Evolutionary conservation across 2,329 filamentous ascomycete genomes (phyloP), one percentile per base, ranked within the genome.

Genomic region (Arthroderma sp.): DNA sequence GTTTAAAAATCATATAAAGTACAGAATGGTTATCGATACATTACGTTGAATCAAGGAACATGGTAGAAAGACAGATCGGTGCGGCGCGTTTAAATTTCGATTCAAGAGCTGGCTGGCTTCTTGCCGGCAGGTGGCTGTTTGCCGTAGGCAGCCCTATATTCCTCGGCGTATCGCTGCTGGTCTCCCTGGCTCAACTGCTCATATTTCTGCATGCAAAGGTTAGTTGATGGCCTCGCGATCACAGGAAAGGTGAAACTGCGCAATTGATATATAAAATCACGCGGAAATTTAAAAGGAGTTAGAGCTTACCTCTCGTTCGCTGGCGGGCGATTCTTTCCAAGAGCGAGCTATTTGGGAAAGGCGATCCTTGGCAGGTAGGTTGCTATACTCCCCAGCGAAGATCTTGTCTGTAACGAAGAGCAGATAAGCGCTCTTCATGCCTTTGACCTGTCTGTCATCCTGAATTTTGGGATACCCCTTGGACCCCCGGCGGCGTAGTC

Each of bases 381-480:
- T 68, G 45, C 76, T 66, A 42, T 80, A 77, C 15, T 70, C 70
- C 38, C 62, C 68, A 1, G 49, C 50, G 4, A 54, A 47, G 43
- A 74, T 66, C 8, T 75, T 72, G 28, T 44, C 52, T 36, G 49
- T 31, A 60, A 36, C 43, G 28, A 74, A 83, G 4, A 54, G 45
- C 1, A 63, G 27, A 49, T 61, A 77, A 0, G 69, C 9, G 3
- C n/a, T 54, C 0, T 5, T 1, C 3, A 68, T 61, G 1, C 48
- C 48, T 57, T 73, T 77, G 40, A 73, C 66, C 9, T 58, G 53
- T 41, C 80, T 71, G 7, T 75, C 68, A 54, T 83, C 80, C 4
- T 61, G 48, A 43, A 82, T 67, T 5, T 42, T 40, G 1, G 34
- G 28, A 28, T 50, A 47, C 36, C 45, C 50, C 38, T 54, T 54